Conservation (phyloP, 2,329 filamentous ascomycete genomes). For the Boeremia exigua region DNA sequence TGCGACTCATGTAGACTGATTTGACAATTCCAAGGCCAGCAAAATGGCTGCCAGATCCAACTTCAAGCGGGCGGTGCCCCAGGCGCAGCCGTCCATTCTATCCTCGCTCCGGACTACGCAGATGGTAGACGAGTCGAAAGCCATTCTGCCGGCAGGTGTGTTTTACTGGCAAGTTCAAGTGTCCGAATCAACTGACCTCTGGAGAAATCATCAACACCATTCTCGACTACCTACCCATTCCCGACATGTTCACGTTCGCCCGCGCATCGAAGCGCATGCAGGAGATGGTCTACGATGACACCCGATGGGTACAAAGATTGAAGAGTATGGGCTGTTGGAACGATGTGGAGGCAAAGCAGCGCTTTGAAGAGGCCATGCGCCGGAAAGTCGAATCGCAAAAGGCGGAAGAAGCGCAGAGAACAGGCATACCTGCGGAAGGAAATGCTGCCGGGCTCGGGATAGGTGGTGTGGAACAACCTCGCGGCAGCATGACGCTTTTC, state of each 20-base stretch:
- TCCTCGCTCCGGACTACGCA: constrained; percentile 79
- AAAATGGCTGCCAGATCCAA: constrained; percentile 54
- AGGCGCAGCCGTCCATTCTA: constrained; percentile 61
- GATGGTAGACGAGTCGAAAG: constrained; percentile 78
- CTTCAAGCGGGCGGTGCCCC: constrained; percentile 53
- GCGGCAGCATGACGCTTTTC: constrained; percentile 69
- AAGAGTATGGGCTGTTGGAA: constrained; percentile 92
- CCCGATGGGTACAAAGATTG: constrained; percentile 87
- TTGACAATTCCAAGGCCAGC: constrained; percentile 1
- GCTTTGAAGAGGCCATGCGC: constrained; percentile 74
- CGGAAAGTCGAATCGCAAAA: constrained; percentile 63
- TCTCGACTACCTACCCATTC: constrained; percentile 84
- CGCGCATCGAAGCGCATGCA: constrained; percentile 83
- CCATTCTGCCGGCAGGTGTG: constrained; percentile 81
- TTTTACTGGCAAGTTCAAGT: background rate
- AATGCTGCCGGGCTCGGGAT: constrained; percentile 47
- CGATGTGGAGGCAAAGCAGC: constrained; percentile 79
- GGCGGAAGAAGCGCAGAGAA: constrained; percentile 49
- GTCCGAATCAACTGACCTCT: constrained; percentile 1
- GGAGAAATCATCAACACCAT: constrained; percentile 86
- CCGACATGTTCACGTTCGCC: constrained; percentile 85
- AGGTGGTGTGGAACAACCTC: constrained; percentile 35
- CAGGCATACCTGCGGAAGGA: constrained; percentile 42
- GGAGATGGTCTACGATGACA: constrained; percentile 99
- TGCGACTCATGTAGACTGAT: constrained; percentile 5